Evolutionary conservation across 495 filamentous ascomycete genomes (phyloP).

Genomic region (Penicillium roqueforti): DNA sequence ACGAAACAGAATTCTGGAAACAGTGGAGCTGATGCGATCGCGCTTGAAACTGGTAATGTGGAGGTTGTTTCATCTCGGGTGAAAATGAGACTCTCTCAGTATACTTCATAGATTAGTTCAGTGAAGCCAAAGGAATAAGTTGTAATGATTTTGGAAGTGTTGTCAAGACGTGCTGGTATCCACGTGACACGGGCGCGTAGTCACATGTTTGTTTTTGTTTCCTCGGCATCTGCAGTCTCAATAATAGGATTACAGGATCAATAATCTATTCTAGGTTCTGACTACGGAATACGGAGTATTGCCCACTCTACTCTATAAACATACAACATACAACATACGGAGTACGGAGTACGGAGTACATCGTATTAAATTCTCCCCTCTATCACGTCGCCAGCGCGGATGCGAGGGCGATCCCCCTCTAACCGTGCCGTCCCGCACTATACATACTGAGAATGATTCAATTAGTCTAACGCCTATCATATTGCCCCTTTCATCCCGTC

Average conservation of each 20-base stretch:
- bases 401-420: constrained; percentile 9
- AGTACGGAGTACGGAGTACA: not conserved
- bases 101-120: not conserved
- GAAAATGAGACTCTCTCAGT: not conserved
- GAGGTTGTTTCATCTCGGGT: not conserved
- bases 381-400: constrained; percentile 7
- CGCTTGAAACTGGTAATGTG: not conserved
- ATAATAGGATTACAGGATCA: not conserved
- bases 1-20: not conserved
- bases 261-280: not conserved
- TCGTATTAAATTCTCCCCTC: not conserved
- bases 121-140: not conserved
- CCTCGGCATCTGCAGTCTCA: not conserved
- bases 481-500: constrained; percentile 11
- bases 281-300: not conserved
- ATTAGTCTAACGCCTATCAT: constrained; percentile 14
- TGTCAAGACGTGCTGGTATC: not conserved
- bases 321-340: too few species aligned
- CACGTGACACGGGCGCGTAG: not conserved
- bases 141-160: not conserved
- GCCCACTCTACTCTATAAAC: too few species aligned
- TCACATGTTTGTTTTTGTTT: too few species aligned
- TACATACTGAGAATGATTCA: not conserved
- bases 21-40: constrained; percentile 4
- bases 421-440: constrained; percentile 7